Conservation (phyloP, 129 eudicot genomes). For the Cynara cardunculus region DNA sequence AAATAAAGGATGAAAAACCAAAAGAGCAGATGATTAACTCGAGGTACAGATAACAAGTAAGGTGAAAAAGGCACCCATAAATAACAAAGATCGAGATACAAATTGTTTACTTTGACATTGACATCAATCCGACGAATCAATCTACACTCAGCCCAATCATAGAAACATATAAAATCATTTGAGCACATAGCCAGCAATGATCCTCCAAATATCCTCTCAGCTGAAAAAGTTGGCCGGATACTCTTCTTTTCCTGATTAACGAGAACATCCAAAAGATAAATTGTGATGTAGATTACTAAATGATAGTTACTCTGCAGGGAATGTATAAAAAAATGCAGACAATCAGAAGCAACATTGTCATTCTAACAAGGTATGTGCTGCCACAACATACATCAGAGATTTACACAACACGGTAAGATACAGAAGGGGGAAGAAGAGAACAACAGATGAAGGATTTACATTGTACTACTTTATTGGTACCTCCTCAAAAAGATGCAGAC, state of each 20-base stretch:
- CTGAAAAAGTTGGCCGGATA: slow-evolving; percentile 95
- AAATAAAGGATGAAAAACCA: slow-evolving; percentile 2
- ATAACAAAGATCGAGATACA: background rate
- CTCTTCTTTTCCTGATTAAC: slow-evolving; percentile 83
- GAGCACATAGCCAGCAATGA: slow-evolving; percentile 86
- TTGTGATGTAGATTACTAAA: background rate
- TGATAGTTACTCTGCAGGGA: slow-evolving; percentile 4
- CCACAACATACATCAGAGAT: background rate
- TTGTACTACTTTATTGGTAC: background rate
- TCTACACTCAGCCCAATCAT: slow-evolving; percentile 98
- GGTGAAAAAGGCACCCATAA: background rate
- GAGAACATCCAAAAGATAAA: background rate
- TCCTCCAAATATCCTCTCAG: slow-evolving; percentile 86
- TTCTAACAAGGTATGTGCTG: background rate
- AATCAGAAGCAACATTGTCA: slow-evolving; percentile 11
- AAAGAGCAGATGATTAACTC: background rate
- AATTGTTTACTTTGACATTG: slow-evolving; percentile 66
- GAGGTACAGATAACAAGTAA: slow-evolving; percentile 6
- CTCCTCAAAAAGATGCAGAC: slow-evolving; percentile 11
- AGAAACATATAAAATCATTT: slow-evolving; percentile 94
- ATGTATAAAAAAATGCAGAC: background rate
- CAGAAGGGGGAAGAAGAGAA: background rate
- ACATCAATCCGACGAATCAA: slow-evolving; percentile 92
- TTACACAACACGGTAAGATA: background rate
- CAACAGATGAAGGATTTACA: background rate